A percentile compares a stretch with the other conserved stretches of the same genome.
These are phyloP conservation scores for Diaporthe vaccinii DNA, from an alignment of 2,329 filamentous ascomycete genomes.

Conservation along the genomic window DNA sequence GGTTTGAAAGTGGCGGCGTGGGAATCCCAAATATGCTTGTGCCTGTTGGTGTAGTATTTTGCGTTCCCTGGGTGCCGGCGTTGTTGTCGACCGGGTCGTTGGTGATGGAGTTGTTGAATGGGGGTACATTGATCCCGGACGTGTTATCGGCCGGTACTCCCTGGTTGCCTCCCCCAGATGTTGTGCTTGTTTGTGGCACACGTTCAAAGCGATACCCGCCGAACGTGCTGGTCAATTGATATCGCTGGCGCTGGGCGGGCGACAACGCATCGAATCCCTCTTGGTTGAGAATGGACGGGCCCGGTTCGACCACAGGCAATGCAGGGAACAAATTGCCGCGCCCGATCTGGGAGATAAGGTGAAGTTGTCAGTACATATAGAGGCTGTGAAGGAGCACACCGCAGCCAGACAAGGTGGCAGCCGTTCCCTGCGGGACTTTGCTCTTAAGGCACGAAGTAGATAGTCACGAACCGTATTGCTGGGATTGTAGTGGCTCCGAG, in stretches of 20 bases:
- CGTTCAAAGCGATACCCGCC: conserved; percentile 10
- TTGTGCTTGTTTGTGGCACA: background rate
- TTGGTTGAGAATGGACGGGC: background rate
- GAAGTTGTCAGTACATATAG: background rate
- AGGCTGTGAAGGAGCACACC: background rate
- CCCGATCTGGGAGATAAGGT: background rate
- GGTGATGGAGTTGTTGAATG: background rate
- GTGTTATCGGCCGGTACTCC: background rate
- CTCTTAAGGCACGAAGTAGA: background rate
- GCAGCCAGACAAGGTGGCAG: background rate
- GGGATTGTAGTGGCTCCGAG: background rate
- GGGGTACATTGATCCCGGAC: background rate
- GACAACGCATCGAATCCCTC: background rate
- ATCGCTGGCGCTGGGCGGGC: background rate
- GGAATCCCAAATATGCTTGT: background rate
- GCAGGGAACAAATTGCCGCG: conserved; percentile 4
- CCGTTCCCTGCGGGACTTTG: background rate
- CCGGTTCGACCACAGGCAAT: too few relatives aligned
- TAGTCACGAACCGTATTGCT: conserved; percentile 15
- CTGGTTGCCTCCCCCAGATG: background rate
- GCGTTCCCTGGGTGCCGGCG: background rate
- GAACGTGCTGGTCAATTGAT: background rate
- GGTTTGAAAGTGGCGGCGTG: background rate
- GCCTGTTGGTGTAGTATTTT: background rate
- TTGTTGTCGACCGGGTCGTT: background rate